Evolutionary conservation across 352 stramenopile species (phyloP).

Genomic region (Pythium dissotocum): DNA sequence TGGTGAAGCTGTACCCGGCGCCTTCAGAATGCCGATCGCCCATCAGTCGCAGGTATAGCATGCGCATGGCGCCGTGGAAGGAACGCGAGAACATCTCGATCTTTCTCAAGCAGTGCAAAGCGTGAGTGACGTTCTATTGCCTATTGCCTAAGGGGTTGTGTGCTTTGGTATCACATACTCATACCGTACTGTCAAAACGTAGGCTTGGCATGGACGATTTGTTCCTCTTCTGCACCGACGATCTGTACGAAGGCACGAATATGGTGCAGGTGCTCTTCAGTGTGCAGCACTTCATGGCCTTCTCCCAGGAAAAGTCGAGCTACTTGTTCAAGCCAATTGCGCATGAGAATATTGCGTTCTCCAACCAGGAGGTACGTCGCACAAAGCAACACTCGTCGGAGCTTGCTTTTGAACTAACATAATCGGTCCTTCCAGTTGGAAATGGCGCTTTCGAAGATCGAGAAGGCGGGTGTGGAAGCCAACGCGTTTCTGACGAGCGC

Average conservation of each 20-base stretch:
- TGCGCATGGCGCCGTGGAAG: constrained; percentile 79
- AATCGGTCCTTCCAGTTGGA: constrained; percentile 39
- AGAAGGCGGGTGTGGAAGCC: constrained; percentile 53
- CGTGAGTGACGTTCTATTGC: constrained; percentile 34
- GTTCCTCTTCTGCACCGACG: constrained; percentile 82
- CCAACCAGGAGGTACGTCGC: constrained; percentile 60
- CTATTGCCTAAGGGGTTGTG: too few relatives aligned
- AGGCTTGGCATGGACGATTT: constrained; percentile 84
- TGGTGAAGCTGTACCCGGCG: constrained; percentile 61
- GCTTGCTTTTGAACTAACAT: too few relatives aligned
- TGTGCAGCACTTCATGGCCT: constrained; percentile 74
- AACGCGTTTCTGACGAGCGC: constrained; percentile 39
- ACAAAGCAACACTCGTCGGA: background rate
- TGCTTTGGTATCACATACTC: too few relatives aligned
- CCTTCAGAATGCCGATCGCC: constrained; percentile 52
- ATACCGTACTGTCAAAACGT: too few relatives aligned
- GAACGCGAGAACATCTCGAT: constrained; percentile 84
- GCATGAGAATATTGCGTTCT: constrained; percentile 51
- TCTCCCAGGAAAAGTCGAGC: constrained; percentile 48
- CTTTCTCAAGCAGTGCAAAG: constrained; percentile 82
- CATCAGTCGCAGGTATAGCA: constrained; percentile 73
- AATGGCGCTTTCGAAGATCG: constrained; percentile 70
- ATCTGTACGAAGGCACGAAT: constrained; percentile 84
- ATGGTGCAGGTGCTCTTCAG: constrained; percentile 85
- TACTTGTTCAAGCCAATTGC: constrained; percentile 48